Conservation (phyloP, 2,329 filamentous ascomycete genomes). For the Penicillium brevicompactum region DNA sequence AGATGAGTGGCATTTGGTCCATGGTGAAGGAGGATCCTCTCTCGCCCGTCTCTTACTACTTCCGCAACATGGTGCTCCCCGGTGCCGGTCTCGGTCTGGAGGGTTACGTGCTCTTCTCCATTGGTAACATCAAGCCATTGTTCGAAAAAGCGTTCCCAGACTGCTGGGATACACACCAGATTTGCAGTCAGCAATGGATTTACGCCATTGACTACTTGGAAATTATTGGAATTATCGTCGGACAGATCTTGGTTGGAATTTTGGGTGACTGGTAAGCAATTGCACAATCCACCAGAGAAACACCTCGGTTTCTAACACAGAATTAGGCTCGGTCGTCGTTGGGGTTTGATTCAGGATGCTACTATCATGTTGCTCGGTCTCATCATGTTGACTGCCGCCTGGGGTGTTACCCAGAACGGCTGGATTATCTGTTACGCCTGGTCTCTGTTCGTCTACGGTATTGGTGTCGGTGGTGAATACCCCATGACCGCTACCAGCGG, state of each 20-base stretch:
- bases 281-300: background rate
- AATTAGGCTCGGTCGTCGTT: constrained; percentile 80
- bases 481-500: constrained; percentile 95
- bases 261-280: constrained; percentile 64
- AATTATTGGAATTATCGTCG: constrained; percentile 91
- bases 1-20: constrained; percentile 66
- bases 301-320: constrained; percentile 11
- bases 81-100: constrained; percentile 90
- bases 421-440: constrained; percentile 98
- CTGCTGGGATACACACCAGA: constrained; percentile 72
- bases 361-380: constrained; percentile 92
- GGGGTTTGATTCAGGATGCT: constrained; percentile 94
- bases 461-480: constrained; percentile 75
- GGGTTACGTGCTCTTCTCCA: constrained; percentile 96
- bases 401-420: constrained; percentile 83
- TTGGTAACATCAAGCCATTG: constrained; percentile 85
- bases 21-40: constrained; percentile 89
- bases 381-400: constrained; percentile 86
- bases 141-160: constrained; percentile 72
- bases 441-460: constrained; percentile 88
- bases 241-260: constrained; percentile 84
- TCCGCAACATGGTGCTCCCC: constrained; percentile 86
- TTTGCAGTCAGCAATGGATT: constrained; percentile 79
- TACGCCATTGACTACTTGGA: constrained; percentile 87
- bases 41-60: constrained; percentile 81